These are phyloP conservation scores for Geranium incanum DNA, from an alignment of 441 rosid genomes.

Conservation along the genomic window DNA sequence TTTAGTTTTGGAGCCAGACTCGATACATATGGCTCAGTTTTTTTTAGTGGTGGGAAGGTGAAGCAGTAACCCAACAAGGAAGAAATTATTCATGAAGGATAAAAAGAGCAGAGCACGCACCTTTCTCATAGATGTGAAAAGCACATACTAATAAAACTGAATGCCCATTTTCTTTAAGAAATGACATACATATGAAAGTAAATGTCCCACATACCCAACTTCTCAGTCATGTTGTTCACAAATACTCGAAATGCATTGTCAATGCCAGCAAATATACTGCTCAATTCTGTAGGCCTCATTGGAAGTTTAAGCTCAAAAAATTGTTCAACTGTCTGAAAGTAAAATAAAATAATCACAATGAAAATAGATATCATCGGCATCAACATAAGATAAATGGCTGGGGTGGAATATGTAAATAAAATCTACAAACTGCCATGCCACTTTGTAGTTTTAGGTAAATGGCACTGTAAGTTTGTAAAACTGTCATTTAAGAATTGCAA, in stretches of 20 bases:
- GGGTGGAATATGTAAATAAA: neutral
- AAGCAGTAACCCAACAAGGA: neutral
- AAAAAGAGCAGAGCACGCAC: neutral
- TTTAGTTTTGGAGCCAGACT: too few species aligned
- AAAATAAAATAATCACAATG: constrained; percentile 26
- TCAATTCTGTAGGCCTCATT: constrained; percentile 73
- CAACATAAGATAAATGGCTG: constrained; percentile 7
- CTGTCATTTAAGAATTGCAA: neutral
- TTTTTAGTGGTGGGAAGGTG: neutral
- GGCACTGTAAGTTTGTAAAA: neutral
- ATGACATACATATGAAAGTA: constrained; percentile 14
- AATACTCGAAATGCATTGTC: constrained; percentile 94
- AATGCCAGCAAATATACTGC: constrained; percentile 67
- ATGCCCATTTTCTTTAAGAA: neutral
- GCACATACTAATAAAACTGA: neutral
- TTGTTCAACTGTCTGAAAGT: constrained; percentile 88
- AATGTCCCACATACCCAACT: constrained; percentile 46
- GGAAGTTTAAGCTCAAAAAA: constrained; percentile 85
- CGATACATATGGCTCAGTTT: too few species aligned
- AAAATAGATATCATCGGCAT: constrained; percentile 9
- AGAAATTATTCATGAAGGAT: too few species aligned
- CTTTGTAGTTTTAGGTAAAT: neutral
- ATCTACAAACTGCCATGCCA: neutral
- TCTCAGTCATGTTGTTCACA: constrained; percentile 64
- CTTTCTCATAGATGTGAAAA: neutral